Conservation (phyloP, 129 eudicot species). For the Helianthus annuus region DNA sequence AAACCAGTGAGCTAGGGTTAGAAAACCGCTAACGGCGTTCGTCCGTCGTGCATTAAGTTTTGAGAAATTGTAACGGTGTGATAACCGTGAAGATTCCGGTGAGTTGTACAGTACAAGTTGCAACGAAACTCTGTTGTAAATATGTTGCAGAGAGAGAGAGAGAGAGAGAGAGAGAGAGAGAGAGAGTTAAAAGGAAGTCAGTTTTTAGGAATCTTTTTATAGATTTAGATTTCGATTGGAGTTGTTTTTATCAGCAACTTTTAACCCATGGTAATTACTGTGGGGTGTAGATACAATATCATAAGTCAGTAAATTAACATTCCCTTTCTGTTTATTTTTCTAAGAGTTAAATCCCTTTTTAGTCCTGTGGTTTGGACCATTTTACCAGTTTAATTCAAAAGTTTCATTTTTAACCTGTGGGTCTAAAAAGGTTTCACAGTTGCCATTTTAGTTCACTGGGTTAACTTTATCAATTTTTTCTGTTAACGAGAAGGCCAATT, state of each 20-base stretch:
- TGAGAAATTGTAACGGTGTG: not conserved
- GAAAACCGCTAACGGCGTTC: slow-evolving; percentile 1
- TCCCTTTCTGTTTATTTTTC: not conserved
- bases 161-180: slow-evolving; percentile 3
- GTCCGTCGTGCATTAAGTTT: slow-evolving; percentile 10
- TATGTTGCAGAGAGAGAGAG: slow-evolving; percentile 25
- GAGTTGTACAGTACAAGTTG: slow-evolving; percentile 20
- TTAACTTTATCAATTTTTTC: too few species aligned
- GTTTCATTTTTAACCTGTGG: too few species aligned
- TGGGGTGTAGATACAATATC: not conserved
- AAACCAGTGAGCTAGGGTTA: slow-evolving; percentile 22
- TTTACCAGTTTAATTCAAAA: too few species aligned
- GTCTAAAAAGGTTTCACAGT: too few species aligned
- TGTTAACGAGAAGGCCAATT: too few species aligned
- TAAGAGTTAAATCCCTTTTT: too few species aligned
- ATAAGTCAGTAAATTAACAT: not conserved
- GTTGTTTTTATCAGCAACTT: slow-evolving; percentile 17
- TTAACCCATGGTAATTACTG: slow-evolving; percentile 20
- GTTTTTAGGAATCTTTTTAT: slow-evolving; percentile 26
- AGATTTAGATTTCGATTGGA: slow-evolving; percentile 42
- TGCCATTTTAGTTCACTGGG: too few species aligned
- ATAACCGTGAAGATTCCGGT: not conserved
- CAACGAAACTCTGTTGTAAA: slow-evolving; percentile 10
- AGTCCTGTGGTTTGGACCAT: too few species aligned
- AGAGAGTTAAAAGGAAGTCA: slow-evolving; percentile 30